Base-by-base conservation (phyloP, 129 eudicot species). In the Flaveria trinervia region DNA sequence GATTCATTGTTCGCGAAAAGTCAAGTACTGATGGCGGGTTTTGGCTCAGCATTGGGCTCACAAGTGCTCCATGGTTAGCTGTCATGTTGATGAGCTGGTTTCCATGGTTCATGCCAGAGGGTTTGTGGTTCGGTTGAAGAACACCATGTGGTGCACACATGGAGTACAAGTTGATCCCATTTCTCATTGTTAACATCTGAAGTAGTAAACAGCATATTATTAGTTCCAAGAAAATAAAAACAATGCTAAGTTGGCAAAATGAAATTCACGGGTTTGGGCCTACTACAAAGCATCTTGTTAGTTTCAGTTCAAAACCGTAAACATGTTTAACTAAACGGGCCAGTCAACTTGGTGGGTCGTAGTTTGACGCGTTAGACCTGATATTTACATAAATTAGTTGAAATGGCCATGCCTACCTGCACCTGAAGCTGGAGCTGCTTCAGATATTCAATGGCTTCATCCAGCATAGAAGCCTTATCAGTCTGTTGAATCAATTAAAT, bases 351-450 rank as follows among this genome's bases (percentile, higher is more conserved):
- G 41, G 41, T 36, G 7, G 7, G 41, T 36, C 7, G 1, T 36
- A 4, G 39, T 4, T 33, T 33, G 39, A 33, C 39, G 39, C 0
- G 39, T 33, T 33, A 36, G 41, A 36, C 41, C 7, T 1, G n/a
- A 26, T 26, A 23, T 61, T 13, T 26, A 61, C 18, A 61, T 61
- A 5, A 12, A 13, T 25, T 61, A 3, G 67, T 61, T 26, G 18
- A 26, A 12, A 61, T 26, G 43, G 17, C 14, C 39, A 11, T 12
- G 2, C 41, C 25, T 67, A 87, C 98, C 92, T 93, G 97, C 16
- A 93, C 98, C 78, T 93, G 98, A 65, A 93, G 92, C 82, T 93
- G 98, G n/a, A 93, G 97, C 88, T 93, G 97, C 88, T 93, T 91
- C 33, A 93, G 87, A 64, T 93, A 93, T 71, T 90, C 97, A 83